These are phyloP conservation scores for Phytopythium sindhum DNA, from an alignment of 352 stramenopile genomes.

Conservation along the genomic window DNA sequence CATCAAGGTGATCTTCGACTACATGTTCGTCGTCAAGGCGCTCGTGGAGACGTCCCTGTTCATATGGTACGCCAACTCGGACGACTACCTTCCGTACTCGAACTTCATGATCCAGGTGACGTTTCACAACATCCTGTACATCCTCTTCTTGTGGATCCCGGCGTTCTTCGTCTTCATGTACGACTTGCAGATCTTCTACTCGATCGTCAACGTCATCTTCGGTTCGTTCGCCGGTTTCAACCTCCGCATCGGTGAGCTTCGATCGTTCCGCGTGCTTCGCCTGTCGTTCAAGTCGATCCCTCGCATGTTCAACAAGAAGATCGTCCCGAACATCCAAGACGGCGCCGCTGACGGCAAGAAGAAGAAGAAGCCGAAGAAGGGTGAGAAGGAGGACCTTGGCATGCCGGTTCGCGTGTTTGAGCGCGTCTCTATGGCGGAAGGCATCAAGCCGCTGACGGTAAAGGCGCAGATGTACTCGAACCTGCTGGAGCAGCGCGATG, in stretches of 20 bases:
- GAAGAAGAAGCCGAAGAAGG: conserved; percentile 72
- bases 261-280: conserved; percentile 80
- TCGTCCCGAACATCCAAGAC: conserved; percentile 83
- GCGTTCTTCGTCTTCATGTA: conserved; percentile 86
- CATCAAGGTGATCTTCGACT: conserved; percentile 81
- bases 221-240: conserved; percentile 85
- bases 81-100: conserved; percentile 74
- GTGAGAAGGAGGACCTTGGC: conserved; percentile 48
- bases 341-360: conserved; percentile 43
- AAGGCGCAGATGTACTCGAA: conserved; percentile 84
- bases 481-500: conserved; percentile 51
- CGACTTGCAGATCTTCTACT: conserved; percentile 86
- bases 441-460: conserved; percentile 75
- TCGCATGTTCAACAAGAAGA: conserved; percentile 87
- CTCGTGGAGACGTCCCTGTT: conserved; percentile 85
- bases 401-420: conserved; percentile 81
- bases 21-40: conserved; percentile 84
- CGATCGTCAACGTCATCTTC: conserved; percentile 70
- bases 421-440: conserved; percentile 78
- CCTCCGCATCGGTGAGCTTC: conserved; percentile 77
- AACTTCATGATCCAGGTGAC: conserved; percentile 81
- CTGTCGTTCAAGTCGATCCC: conserved; percentile 86
- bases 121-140: conserved; percentile 86
- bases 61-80: conserved; percentile 75
- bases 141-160: conserved; percentile 81